These are phyloP conservation scores for Calonectria pteridis DNA, from an alignment of 2,329 filamentous ascomycete genomes.

Conservation along the genomic window DNA sequence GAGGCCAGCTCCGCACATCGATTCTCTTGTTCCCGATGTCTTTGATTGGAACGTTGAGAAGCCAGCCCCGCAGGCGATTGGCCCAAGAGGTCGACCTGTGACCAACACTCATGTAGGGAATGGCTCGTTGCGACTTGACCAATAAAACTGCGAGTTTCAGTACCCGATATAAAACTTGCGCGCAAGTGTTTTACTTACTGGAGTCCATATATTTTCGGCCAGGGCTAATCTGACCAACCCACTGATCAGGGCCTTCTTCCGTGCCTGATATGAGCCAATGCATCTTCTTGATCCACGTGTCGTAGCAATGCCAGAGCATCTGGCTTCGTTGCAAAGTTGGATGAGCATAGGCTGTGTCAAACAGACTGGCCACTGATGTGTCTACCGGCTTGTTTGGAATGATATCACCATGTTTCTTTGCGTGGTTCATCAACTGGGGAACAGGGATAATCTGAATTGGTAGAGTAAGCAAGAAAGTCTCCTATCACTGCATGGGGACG, in stretches of 20 bases:
- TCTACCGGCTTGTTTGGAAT: constrained; percentile 60
- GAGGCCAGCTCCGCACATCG: constrained; percentile 59
- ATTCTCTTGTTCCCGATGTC: constrained; percentile 56
- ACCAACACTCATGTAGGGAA: constrained; percentile 57
- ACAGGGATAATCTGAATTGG: constrained; percentile 43
- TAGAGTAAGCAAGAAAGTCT: not conserved
- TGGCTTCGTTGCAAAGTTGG: constrained; percentile 57
- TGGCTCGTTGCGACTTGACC: constrained; percentile 57
- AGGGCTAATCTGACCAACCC: constrained; percentile 58
- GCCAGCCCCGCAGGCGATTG: constrained; percentile 50
- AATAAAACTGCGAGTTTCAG: constrained; percentile 53
- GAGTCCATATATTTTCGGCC: constrained; percentile 53
- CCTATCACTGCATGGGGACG: constrained; percentile 42
- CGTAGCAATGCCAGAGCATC: constrained; percentile 60
- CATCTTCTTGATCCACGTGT: constrained; percentile 58
- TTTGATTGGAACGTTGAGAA: constrained; percentile 56
- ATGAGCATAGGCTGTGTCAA: constrained; percentile 66
- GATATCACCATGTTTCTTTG: not conserved
- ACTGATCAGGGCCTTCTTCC: constrained; percentile 60
- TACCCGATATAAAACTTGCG: not conserved
- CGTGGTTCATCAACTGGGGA: constrained; percentile 30
- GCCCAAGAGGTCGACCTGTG: constrained; percentile 49
- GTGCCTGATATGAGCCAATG: constrained; percentile 60
- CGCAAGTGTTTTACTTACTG: constrained; percentile 35
- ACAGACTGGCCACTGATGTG: constrained; percentile 60